Conservation (phyloP, 768 basidiomycete genomes). For the Calocera cornea region DNA sequence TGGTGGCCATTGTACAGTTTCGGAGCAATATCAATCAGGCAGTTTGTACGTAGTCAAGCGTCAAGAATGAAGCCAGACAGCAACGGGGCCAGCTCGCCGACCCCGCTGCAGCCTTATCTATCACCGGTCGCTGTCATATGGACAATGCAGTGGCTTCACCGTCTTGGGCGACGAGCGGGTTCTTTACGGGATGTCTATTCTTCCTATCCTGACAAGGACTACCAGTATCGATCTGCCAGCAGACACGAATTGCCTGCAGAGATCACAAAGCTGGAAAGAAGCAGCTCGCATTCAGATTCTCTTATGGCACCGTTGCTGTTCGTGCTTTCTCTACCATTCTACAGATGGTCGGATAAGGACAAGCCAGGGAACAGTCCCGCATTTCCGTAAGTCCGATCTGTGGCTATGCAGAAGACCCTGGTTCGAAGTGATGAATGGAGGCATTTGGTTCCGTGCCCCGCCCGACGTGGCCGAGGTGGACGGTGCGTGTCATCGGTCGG, state of each 20-base stretch:
- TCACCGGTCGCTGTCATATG: background rate
- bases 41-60: background rate
- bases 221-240: background rate
- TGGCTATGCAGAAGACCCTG: background rate
- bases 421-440: background rate
- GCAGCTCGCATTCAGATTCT: background rate
- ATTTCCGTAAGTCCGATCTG: background rate
- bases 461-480: background rate
- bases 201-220: background rate
- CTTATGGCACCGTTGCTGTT: background rate
- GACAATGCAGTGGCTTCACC: background rate
- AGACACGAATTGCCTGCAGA: background rate
- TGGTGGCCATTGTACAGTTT: slow-evolving; percentile 37
- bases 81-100: background rate
- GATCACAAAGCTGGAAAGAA: background rate
- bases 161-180: background rate
- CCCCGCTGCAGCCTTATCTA: background rate
- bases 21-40: background rate
- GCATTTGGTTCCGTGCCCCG: background rate
- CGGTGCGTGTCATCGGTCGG: background rate
- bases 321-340: background rate
- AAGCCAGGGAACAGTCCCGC: background rate
- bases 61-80: background rate
- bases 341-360: background rate
- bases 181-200: background rate